phyloP scores from a whole-genome alignment of 352 stramenopile genomes.

The Globisporangium echinulatum region DNA sequence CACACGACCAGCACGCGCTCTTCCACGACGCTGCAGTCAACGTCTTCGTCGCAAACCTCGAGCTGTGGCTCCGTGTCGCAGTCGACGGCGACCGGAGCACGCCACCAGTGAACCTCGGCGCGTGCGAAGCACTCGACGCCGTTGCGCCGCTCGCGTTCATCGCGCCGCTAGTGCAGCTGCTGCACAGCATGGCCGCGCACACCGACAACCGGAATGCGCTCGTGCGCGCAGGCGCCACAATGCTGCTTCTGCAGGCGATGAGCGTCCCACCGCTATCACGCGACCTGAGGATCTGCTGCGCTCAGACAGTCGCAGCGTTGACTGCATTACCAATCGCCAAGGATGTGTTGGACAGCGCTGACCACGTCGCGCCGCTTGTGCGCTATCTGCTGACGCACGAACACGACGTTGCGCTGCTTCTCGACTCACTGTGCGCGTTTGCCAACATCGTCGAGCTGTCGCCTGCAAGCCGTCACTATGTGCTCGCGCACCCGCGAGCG shows the following conservation, averaged over 20 bases:
- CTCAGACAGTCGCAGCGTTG: constrained; percentile 18
- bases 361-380: constrained; percentile 51
- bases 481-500: constrained; percentile 23
- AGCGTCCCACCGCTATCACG: constrained; percentile 13
- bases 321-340: constrained; percentile 17
- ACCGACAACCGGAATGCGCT: constrained; percentile 20
- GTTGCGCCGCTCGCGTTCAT: constrained; percentile 13
- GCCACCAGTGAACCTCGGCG: not conserved
- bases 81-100: constrained; percentile 1
- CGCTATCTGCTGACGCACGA: constrained; percentile 43
- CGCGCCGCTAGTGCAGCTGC: constrained; percentile 6
- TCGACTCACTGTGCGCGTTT: constrained; percentile 35
- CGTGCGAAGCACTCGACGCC: constrained; percentile 1
- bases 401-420: constrained; percentile 22
- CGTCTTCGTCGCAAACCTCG: constrained; percentile 31
- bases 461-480: constrained; percentile 26
- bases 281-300: constrained; percentile 19
- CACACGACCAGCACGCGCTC: constrained; percentile 37
- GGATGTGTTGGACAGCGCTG: constrained; percentile 24
- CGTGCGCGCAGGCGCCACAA: constrained; percentile 6
- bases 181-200: constrained; percentile 9
- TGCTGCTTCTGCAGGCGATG: constrained; percentile 22
- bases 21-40: constrained; percentile 33
- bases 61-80: constrained; percentile 20
- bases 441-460: constrained; percentile 51